phyloP scores from a whole-genome alignment of 495 filamentous ascomycete species.

The Cudoniella acicularis region DNA sequence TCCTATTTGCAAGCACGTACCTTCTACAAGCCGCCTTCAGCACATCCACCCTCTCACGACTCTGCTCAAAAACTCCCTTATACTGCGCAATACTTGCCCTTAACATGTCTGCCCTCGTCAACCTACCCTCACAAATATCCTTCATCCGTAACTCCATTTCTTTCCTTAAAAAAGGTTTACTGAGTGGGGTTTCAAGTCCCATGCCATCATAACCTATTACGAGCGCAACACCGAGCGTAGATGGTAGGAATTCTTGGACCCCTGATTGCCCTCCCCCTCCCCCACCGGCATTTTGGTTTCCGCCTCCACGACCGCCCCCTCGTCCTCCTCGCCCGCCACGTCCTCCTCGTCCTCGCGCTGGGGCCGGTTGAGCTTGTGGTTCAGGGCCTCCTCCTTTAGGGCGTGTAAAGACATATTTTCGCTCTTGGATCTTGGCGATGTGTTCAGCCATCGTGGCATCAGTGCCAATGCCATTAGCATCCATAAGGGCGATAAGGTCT shows the following conservation, averaged over 20 bases:
- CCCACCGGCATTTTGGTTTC: slow-evolving; percentile 56
- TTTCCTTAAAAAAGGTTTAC: slow-evolving; percentile 96
- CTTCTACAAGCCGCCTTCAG: slow-evolving; percentile 49
- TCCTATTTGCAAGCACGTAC: slow-evolving; percentile 27
- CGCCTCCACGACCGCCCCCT: slow-evolving; percentile 33
- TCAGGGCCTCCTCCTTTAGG: slow-evolving; percentile 41
- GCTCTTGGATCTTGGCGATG: slow-evolving; percentile 88
- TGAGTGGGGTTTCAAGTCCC: slow-evolving; percentile 81
- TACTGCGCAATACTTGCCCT: slow-evolving; percentile 80
- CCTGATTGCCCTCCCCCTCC: slow-evolving; percentile 46
- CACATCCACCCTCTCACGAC: slow-evolving; percentile 65
- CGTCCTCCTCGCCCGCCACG: too few species aligned
- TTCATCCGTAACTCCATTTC: slow-evolving; percentile 97
- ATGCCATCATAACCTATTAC: slow-evolving; percentile 92
- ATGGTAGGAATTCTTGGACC: slow-evolving; percentile 85
- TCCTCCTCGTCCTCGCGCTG: slow-evolving; percentile 33
- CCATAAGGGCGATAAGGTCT: slow-evolving; percentile 96
- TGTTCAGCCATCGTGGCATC: slow-evolving; percentile 99
- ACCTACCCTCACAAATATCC: slow-evolving; percentile 86
- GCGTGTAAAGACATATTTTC: slow-evolving; percentile 72
- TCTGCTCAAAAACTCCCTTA: slow-evolving; percentile 74
- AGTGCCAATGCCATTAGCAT: slow-evolving; percentile 96
- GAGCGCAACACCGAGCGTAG: slow-evolving; percentile 81
- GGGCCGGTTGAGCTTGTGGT: slow-evolving; percentile 32
- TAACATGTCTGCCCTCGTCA: slow-evolving; percentile 68